These are phyloP conservation scores for Fusarium miscanthi DNA, from an alignment of 2,329 filamentous ascomycete species.

Conservation along the genomic window DNA sequence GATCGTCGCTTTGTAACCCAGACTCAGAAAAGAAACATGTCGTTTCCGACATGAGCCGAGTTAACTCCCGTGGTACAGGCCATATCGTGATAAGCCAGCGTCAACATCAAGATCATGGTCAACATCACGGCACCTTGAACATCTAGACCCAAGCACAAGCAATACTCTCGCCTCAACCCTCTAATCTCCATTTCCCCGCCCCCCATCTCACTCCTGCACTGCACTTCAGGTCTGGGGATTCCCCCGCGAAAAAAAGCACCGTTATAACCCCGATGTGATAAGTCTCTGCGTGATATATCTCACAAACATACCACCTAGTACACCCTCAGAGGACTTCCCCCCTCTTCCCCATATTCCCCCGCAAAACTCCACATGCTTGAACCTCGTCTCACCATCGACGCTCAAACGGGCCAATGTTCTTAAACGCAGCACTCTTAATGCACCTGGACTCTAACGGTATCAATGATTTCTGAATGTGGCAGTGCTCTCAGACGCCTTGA, in stretches of 20 bases:
- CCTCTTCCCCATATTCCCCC: slow-evolving; percentile 32
- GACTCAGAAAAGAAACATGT: neutral
- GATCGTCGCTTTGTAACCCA: neutral
- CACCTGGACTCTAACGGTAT: neutral
- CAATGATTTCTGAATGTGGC: neutral
- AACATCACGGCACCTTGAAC: neutral
- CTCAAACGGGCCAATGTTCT: neutral
- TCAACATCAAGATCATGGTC: neutral
- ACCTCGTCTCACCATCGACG: slow-evolving; percentile 21
- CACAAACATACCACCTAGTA: slow-evolving; percentile 20
- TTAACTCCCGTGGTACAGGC: neutral
- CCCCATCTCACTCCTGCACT: slow-evolving; percentile 9
- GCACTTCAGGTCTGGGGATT: slow-evolving; percentile 5
- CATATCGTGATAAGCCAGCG: slow-evolving; percentile 4
- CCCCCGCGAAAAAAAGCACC: slow-evolving; percentile 4
- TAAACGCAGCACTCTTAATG: neutral
- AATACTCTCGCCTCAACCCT: neutral
- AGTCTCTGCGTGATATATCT: slow-evolving; percentile 19
- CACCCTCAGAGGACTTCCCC: neutral
- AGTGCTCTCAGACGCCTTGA: neutral
- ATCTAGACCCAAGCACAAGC: neutral
- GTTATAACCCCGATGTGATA: neutral
- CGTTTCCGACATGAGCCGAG: slow-evolving; percentile 23
- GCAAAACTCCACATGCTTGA: slow-evolving; percentile 23
- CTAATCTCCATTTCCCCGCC: neutral